Evolutionary conservation across 2,329 filamentous ascomycete genomes (phyloP), one percentile per base, ranked within the genome.

Genomic region (Thelonectria rubi): DNA sequence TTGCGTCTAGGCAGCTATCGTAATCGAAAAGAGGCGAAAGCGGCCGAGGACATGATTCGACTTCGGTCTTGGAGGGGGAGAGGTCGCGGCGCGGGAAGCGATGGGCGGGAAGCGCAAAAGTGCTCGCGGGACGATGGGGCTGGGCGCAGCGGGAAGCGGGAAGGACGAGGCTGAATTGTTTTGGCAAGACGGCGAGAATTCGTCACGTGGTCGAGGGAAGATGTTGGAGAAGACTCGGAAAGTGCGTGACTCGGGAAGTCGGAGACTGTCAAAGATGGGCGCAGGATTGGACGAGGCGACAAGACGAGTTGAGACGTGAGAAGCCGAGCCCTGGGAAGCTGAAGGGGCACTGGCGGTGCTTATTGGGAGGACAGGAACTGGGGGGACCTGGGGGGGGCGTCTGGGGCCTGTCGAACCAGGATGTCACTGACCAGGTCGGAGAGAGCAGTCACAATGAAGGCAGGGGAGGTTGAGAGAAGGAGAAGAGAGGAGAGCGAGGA

Each of bases 21-120:
- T 63, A 61, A 61, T 66, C 58, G 66, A 47, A 34, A 61, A 42
- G 55, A 53, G 46, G 49, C 26, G 62, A 50, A 48, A 58, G 55
- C 62, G 65, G 54, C 62, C 42, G 58, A 50, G 57, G 60, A 66
- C 70, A 72, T 72, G 66, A 55, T 68, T 66, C 59, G 60, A 20
- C 46, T 24, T 65, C 39, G 52, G 42, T 20, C 34, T 65, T 60
- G 60, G 26, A 11, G 55, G 47, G n/a, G 61, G 58, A 37, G 24
- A 24, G 51, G 20, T 64, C 62, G 60, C 50, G 65, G 59, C 55
- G 69, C 56, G 58, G 55, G 62, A 60, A 63, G 40, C 37, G 58
- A 60, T 46, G 30, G 43, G 52, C 37, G 48, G 3, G 11, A 56
- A 32, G 55, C 15, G 42, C 52, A 55, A 40, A 52, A 18, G 24